Evolutionary conservation across 345 rosid species (phyloP), one percentile per base, ranked within the genome.

Genomic region (Moricandia moricandioides): DNA sequence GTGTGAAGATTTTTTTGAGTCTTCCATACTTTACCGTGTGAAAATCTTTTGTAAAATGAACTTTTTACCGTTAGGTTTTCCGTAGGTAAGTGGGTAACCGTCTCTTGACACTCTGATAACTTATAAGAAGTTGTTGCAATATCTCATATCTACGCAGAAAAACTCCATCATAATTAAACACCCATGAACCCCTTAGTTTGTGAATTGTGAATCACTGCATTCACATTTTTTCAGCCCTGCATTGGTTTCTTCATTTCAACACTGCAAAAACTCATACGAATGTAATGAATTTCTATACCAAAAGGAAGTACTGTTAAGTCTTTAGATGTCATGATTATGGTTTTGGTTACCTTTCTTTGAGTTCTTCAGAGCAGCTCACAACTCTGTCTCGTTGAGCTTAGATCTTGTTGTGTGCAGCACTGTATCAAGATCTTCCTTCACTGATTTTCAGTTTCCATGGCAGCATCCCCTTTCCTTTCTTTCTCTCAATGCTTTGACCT

Each of bases 81-180:
- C 69, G 81, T 91, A 60, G 91, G 86, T 21, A 90, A 82, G 81
- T 85, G 84, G 63, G 86, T 75, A 62, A 88, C 86, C 35, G 96
- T 90, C 33, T 91, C 96, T 84, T 89, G 93, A 76, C 96, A 91
- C 82, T 88, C 97, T 35, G 95, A 93, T 75, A 90, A 73, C 85
- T 90, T 90, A 39, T 82, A 84, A 13, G 89, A 86, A 57, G 89
- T 93, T 72, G 88, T 86, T 30, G 83, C 67, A 56, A 86, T 83
- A 81, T 88, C 93, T 82, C 84, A 88, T 24, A 81, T 88, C 96
- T 91, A 83, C 81, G 70, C 59, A 24, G 18, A 58, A 58, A 69
- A 55, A 57, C 47, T 35, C 29, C 64, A 70, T 52, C 18, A 65
- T 61, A 52, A 57, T 21, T 67, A 29, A 62, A 6, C 11, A 54